Evolutionary conservation across 345 rosid genomes (phyloP).

Genomic region (Cardiospermum halicacabum): DNA sequence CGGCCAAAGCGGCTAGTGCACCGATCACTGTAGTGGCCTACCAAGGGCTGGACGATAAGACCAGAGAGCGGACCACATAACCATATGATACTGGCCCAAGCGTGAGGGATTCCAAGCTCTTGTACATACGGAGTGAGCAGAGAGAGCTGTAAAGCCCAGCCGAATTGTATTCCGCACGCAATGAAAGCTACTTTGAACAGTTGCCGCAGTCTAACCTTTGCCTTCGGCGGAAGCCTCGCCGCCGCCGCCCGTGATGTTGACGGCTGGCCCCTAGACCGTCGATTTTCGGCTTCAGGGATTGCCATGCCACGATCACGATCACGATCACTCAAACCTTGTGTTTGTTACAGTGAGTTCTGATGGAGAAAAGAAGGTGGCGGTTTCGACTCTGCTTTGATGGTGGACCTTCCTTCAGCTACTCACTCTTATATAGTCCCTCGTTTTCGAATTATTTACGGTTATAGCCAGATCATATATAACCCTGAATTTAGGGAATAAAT

Average conservation of each 20-base stretch:
- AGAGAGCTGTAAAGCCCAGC: conserved; percentile 98
- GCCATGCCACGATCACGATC: conserved; percentile 8
- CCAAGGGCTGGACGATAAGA: conserved; percentile 80
- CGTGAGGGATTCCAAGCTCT: conserved; percentile 94
- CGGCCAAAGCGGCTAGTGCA: conserved; percentile 88
- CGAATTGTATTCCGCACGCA: conserved; percentile 93
- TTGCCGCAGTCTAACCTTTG: conserved; percentile 52
- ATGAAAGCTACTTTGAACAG: conserved; percentile 86
- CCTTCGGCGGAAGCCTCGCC: conserved; percentile 18
- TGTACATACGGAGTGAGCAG: conserved; percentile 92
- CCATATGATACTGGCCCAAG: conserved; percentile 97
- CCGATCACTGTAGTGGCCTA: conserved; percentile 87
- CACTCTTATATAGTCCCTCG: neutral
- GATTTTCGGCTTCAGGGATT: conserved; percentile 30
- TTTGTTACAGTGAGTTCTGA: neutral
- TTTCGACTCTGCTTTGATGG: neutral
- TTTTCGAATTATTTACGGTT: neutral
- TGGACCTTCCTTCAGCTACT: neutral
- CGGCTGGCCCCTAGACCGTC: conserved; percentile 23
- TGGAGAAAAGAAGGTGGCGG: conserved; percentile 7
- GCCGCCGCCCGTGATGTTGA: conserved; percentile 24
- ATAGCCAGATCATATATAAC: neutral
- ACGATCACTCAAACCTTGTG: neutral
- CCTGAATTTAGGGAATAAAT: neutral
- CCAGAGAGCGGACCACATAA: conserved; percentile 98